Evolutionary conservation across 2,329 filamentous ascomycete species (phyloP).

Genomic region (Pyrenophora teres): DNA sequence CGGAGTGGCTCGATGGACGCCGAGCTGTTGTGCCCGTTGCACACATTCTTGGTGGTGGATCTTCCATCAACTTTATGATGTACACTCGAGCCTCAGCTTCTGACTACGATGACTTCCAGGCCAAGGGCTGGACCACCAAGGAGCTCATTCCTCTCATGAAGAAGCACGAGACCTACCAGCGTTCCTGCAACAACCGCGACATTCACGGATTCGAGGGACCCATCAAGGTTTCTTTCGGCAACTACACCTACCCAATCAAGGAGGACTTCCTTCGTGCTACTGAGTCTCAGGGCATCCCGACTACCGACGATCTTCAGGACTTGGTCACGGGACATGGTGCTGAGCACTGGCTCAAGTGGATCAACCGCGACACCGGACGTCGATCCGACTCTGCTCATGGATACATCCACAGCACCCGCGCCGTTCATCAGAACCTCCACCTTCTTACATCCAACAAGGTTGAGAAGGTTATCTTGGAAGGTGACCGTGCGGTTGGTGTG

Average conservation of each 20-base stretch:
- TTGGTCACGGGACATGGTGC: conserved; percentile 70
- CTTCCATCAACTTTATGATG: conserved; percentile 82
- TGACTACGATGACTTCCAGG: conserved; percentile 79
- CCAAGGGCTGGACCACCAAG: conserved; percentile 78
- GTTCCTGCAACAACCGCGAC: conserved; percentile 59
- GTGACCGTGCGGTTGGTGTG: conserved; percentile 72
- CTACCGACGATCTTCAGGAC: conserved; percentile 78
- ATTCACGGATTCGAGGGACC: conserved; percentile 78
- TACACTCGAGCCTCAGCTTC: conserved; percentile 73
- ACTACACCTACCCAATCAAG: conserved; percentile 81
- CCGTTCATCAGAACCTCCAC: conserved; percentile 72
- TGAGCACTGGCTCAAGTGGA: conserved; percentile 86
- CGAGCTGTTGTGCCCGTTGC: conserved; percentile 76
- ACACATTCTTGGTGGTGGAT: conserved; percentile 72
- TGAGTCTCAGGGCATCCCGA: conserved; percentile 74
- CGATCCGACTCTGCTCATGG: conserved; percentile 78
- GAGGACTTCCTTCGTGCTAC: conserved; percentile 76
- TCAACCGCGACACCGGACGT: conserved; percentile 71
- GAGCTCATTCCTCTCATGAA: conserved; percentile 77
- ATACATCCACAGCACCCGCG: conserved; percentile 76
- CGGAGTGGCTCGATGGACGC: conserved; percentile 71
- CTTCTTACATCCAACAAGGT: conserved; percentile 77
- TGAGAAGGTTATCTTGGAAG: conserved; percentile 75
- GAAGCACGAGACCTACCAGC: conserved; percentile 80
- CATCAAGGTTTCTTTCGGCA: conserved; percentile 79